These are phyloP conservation scores for Pythium utonaiense DNA, from an alignment of 352 stramenopile genomes.

Conservation along the genomic window DNA sequence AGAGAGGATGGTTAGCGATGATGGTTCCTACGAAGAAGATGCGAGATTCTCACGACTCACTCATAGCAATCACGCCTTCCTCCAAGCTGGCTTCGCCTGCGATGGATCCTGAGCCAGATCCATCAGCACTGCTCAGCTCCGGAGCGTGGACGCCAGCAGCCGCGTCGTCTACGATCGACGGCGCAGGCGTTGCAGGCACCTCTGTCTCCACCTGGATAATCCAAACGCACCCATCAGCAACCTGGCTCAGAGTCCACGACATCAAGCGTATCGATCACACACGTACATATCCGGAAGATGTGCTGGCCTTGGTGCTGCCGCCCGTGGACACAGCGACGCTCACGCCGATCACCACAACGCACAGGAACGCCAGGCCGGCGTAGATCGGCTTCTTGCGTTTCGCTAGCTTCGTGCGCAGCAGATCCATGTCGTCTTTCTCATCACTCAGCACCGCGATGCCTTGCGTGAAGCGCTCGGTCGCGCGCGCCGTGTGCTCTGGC, in stretches of 20 bases:
- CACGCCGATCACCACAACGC: constrained; percentile 48
- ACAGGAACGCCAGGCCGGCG: constrained; percentile 49
- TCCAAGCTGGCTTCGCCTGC: constrained; percentile 19
- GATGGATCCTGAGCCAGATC: constrained; percentile 15
- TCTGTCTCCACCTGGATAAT: constrained; percentile 12
- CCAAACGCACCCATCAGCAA: constrained; percentile 7
- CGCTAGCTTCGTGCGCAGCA: constrained; percentile 38
- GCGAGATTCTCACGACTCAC: not conserved
- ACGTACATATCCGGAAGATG: constrained; percentile 36
- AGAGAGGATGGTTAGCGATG: not conserved
- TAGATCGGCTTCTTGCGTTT: constrained; percentile 65
- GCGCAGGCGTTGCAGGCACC: constrained; percentile 7
- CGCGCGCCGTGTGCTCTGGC: constrained; percentile 38
- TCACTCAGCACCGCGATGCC: constrained; percentile 34
- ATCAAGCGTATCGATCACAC: constrained; percentile 6
- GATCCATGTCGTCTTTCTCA: constrained; percentile 49
- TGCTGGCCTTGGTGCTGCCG: constrained; percentile 23
- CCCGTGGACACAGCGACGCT: constrained; percentile 27
- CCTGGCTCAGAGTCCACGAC: not conserved
- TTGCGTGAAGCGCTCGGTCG: constrained; percentile 26
- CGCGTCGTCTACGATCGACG: constrained; percentile 4
- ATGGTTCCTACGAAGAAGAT: too few relatives aligned
- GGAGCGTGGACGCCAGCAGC: constrained; percentile 22
- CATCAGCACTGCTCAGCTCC: constrained; percentile 20
- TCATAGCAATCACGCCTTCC: not conserved